Base-by-base conservation (phyloP, 2,329 filamentous ascomycete species). In the Pseudocercospora eumusae region DNA sequence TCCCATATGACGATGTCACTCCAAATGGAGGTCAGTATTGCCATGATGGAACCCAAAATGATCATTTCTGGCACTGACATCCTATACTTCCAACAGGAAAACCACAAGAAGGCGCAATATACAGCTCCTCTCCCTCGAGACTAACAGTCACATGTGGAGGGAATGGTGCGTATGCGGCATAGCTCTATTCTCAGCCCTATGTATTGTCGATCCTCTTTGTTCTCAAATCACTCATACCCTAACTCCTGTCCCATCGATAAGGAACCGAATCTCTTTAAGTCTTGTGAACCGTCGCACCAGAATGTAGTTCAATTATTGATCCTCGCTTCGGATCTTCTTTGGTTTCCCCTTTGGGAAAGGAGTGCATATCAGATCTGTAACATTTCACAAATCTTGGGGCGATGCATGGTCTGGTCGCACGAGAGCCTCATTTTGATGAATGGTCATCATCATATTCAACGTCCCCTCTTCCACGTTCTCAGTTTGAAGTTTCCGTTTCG, bases 1-100 rank as follows among this genome's bases (percentile, higher is more conserved):
- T 89, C 70, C 80, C 87, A 0, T 90, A 88, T 67, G 87, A 90
- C 69, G 87, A 90, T 70, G 87, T 90, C 18, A 83, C 84, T 59
- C 82, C 85, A 0, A 77, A 80, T 62, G 84, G 81, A 18, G 79
- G 81, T 27, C 76, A 80, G 65, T 57, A 54, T 11, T 50, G 8
- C 20, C 20, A 13, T n/a, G n/a, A 3, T 20, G 27, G 15, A 2
- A 54, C 2, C 21, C 52, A 54, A 18, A 23, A 54, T 54, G 40
- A 36, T 11, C 10, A 36, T 6, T 21, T 11, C 10, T 6, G 15
- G n/a, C 11, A 42, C 63, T 65, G 45, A 67, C 21, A 13, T 33
- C 15, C 31, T 33, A 33, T 33, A 33, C 10, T 15, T 33, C 31
- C 36, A 11, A 45, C 54, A 68, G 66, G 66, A 18, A 61, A 64